Evolutionary conservation across 1,139 yeast species (phyloP), one percentile per base, ranked within the genome.

Genomic region (Protomyces macrosporus): DNA sequence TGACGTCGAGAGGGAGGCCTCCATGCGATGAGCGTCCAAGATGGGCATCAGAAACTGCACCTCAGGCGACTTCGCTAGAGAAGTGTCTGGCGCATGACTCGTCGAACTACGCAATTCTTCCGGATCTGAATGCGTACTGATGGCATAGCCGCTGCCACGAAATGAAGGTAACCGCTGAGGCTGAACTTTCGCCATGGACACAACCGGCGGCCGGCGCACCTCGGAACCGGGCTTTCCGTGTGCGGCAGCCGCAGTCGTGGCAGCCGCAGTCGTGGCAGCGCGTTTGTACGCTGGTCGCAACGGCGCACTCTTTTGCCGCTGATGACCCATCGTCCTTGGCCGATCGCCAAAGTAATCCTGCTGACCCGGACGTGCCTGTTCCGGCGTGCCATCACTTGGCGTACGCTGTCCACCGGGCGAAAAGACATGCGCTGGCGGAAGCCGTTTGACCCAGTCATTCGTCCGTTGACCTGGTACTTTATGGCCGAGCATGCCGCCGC

Each of bases 331-430:
- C 9, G 48, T 42, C 30, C 32, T 23, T 14, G n/a, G 48, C 3
- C 32, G 12, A 42, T 30, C 30, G 12, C 16, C 48, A 42, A 42
- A 42, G 12, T 42, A 42, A n/a, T 42, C 48, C 32, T 23, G 10
- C 30, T 42, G 6, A 10, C 40, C 42, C 56, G 33, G 51, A 33
- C 62, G n/a, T 32, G 23, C 39, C 34, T 52, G 56, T n/a, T 58
- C 62, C 6, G 62, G 62, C 9, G 55, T 52, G 10, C 62, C 62
- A 16, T 58, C 62, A 42, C 62, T 58, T 3, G 62, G 62, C 10
- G 62, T 52, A 7, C 33, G 34, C 6, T 23, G 45, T 16, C 55
- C 62, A 6, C 57, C 57, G 6, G 62, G 62, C 7, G 62, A 58
- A n/a, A 58, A 52, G 40, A 58, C 62, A 12, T 58, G 33, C 14